These are phyloP conservation scores for Handroanthus guayacan DNA, from an alignment of 257 asterid species.

Conservation along the genomic window DNA sequence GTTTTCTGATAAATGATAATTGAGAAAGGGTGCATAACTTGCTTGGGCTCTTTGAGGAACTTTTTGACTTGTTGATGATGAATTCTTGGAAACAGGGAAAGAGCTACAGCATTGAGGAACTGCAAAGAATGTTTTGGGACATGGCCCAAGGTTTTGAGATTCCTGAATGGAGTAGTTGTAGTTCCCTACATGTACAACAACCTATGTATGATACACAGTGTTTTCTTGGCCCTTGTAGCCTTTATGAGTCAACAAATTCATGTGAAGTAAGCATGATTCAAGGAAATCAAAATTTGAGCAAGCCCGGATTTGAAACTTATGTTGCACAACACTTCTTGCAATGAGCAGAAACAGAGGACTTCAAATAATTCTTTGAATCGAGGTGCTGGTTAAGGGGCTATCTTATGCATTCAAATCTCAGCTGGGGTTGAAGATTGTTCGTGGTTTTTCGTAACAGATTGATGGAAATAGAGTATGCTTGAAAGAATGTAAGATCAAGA, in stretches of 20 bases:
- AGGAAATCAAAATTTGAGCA: background rate
- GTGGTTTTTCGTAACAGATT: no score
- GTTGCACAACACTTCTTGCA: background rate
- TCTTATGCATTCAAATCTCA: background rate
- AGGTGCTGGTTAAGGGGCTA: background rate
- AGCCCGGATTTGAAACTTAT: background rate
- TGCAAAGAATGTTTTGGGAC: constrained; percentile 61
- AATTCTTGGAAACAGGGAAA: constrained; percentile 43
- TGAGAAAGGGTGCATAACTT: no score
- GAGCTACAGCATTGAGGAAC: constrained; percentile 52
- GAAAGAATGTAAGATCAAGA: no score
- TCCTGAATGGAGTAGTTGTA: constrained; percentile 36
- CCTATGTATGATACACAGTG: constrained; percentile 27
- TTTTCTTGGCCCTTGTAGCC: constrained; percentile 4
- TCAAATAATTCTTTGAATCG: background rate
- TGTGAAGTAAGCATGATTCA: background rate
- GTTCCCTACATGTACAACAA: background rate
- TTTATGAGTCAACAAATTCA: constrained; percentile 7
- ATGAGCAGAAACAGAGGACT: background rate
- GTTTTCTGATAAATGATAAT: background rate
- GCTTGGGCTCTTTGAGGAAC: background rate
- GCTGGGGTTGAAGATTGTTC: background rate
- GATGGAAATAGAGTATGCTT: no score
- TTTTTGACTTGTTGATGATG: background rate
- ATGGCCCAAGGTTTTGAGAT: constrained; percentile 55